phyloP scores from a whole-genome alignment of 1,284 basidiomycete species.

The Vanrija pseudolonga region DNA sequence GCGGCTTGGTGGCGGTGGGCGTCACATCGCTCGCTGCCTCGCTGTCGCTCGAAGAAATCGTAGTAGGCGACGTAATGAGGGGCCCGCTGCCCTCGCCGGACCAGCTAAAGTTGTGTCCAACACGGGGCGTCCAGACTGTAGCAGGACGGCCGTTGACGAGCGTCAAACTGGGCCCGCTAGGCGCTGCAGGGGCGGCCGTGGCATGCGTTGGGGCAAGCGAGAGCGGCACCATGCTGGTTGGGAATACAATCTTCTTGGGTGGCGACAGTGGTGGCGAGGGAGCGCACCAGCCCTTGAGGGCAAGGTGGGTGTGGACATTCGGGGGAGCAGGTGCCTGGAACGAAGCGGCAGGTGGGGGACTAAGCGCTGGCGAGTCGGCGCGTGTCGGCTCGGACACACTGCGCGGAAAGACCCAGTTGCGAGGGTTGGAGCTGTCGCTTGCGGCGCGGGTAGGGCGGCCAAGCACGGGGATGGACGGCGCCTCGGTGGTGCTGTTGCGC shows the following conservation, averaged over 20 bases:
- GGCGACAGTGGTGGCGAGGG: slow-evolving; percentile 48
- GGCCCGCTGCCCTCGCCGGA: slow-evolving; percentile 17
- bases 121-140: slow-evolving; percentile 14
- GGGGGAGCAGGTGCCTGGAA: slow-evolving; percentile 41
- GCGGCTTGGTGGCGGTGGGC: slow-evolving; percentile 26
- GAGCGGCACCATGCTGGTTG: background rate
- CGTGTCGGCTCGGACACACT: background rate
- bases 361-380: background rate
- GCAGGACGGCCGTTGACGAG: slow-evolving; percentile 40
- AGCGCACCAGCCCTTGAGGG: slow-evolving; percentile 44
- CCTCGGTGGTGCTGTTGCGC: background rate
- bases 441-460: slow-evolving; percentile 1
- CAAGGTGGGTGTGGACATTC: slow-evolving; percentile 41
- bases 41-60: background rate
- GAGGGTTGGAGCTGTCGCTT: slow-evolving; percentile 15
- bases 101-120: slow-evolving; percentile 36
- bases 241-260: slow-evolving; percentile 15
- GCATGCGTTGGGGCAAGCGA: slow-evolving; percentile 5
- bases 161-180: slow-evolving; percentile 22
- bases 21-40: slow-evolving; percentile 25
- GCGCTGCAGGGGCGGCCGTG: background rate
- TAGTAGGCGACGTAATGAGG: no score
- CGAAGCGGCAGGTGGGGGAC: slow-evolving; percentile 27
- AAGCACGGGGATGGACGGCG: background rate
- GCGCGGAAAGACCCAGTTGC: slow-evolving; percentile 38